Base-by-base conservation (phyloP, 106 monocot species). In the Chionographis japonica region DNA sequence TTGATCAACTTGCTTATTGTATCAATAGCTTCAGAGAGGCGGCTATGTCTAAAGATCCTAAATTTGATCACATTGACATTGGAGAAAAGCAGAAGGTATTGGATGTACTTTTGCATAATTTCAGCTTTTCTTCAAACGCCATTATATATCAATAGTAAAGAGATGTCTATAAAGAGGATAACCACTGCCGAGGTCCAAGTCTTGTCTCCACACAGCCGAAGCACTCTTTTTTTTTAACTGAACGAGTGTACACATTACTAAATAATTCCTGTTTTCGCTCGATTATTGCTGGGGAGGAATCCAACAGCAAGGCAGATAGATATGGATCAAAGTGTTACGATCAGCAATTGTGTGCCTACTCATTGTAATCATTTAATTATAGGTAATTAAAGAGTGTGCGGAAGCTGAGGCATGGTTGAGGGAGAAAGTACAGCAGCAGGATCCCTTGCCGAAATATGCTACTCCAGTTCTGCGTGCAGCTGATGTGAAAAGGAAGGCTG, bases 41-140 rank as follows among this genome's bases (percentile, higher is more conserved):
- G 4, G 97, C 97, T 6, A 68, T 87, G 61, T 89, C 92, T 17
- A 87, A 71, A 16, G 87, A 90, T 75, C 85, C 86, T 4, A 81
- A 81, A 54, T 98, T 89, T 81, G 97, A 98, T 60, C 97, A 98
- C 67, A 98, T 98, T 63, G 97, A 98, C 51, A 51, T 77, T 49
- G 74, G 80, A 35, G 97, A 98, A 4, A 98, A 98, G 74, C 89
- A 92, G 27, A 92, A 98, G 92, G 97, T 97, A 74, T 37, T 64
- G 0, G 5, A 16, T 70, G 8, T 5, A 8, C 27, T 8, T 12
- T 2, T 42, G 27, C 27, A 27, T 4, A 58, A 58, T 16, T 17
- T 46, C 46, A 6, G 46, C 46, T 46, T 6, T 46, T 46, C 27
- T 27, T 27, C 27, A 27, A 27, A 27, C 1, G 27, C 27, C 27